Base-by-base conservation (phyloP, 2,329 filamentous ascomycete species). In the Elsinoe fawcettii region DNA sequence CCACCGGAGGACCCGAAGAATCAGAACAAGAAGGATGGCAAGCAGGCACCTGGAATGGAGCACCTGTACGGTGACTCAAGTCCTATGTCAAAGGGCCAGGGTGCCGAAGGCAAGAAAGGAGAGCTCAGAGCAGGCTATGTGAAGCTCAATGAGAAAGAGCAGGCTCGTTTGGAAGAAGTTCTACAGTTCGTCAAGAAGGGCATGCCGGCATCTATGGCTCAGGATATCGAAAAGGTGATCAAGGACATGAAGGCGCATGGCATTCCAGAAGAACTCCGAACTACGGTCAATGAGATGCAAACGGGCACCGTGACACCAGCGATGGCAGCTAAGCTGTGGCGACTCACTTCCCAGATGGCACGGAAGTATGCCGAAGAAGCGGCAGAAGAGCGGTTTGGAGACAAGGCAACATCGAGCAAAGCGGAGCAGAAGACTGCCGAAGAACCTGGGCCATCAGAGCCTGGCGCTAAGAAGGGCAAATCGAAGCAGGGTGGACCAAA, bases 221-320 rank as follows among this genome's bases (percentile, higher is more conserved):
- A 81, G 53, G 73, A 78, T 20, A 70, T 90, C 59, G 77, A 83
- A 59, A 76, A 80, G 49, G 76, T 84, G 7, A 72, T 87, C n/a
- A 73, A 80, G 60, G 74, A 79, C 25, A 78, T 92, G 60, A 82
- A 84, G 72, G 77, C 78, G 60, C 77, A 84, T 41, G 90, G 90
- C 8, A 81, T 90, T 14, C 88, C 89, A 1, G 65, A 73, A 20
- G 88, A 90, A 66, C 72, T 90, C 16, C 79, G 80, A 56, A 79
- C 85, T 62, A 78, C 86, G 55, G 79, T 85, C 70, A 76, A 82
- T 53, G 77, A 77, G 62, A 73, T 75, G 65, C 73, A 68, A 69
- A 77, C 75, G 30, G 74, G 75, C 30, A 71, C 75, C 62, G 78
- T 78, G 64, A 79, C 78, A 9, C 81, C 82, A 6, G 80, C 85